Evolutionary conservation across 1,284 basidiomycete species (phyloP), one percentile per base, ranked within the genome.

Genomic region (Cryptococcus hybrid): DNA sequence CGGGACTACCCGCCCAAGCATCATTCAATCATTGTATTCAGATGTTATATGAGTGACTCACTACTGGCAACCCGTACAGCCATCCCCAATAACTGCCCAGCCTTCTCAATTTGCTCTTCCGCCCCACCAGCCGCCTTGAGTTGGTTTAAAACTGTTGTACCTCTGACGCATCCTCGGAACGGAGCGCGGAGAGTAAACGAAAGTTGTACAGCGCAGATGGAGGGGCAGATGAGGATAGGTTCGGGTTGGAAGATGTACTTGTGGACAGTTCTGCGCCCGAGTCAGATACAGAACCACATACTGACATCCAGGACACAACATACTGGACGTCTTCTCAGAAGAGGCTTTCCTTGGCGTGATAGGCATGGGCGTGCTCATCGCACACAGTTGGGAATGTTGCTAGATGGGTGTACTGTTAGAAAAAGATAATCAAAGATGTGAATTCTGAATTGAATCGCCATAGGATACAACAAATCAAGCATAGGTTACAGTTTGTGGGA

Each of bases 141-240:
- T 69, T 90, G 88, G 6, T 86, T 74, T n/a, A 93, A 81, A 92
- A 89, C 2, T 89, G 88, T 66, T 90, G 88, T n/a, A 93, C 88
- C 18, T 84, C 80, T 5, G 85, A 82, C 0, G 88, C 85, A 67
- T 92, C 88, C 46, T 89, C 89, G 84, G 71, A 57, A 18, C 90
- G 83, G 15, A 95, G 82, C 3, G 91, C 92, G 5, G 88, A 84
- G 7, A 94, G 81, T 5, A 94, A 81, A 65, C 85, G 85, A 66
- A 92, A 88, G 78, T 89, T 88, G 71, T 87, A 86, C 5, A 90
- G 74, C 1, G 89, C 85, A 7, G 54, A 56, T n/a, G 60, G 51
- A 15, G 60, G 57, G 5, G 60, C 57, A 9, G 48, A n/a, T 35
- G 50, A 51, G 12, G 59, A 58, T 12, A 61, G 44, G 40, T 42